Conservation (phyloP, 257 asterid genomes). For the Primulina eburnea region DNA sequence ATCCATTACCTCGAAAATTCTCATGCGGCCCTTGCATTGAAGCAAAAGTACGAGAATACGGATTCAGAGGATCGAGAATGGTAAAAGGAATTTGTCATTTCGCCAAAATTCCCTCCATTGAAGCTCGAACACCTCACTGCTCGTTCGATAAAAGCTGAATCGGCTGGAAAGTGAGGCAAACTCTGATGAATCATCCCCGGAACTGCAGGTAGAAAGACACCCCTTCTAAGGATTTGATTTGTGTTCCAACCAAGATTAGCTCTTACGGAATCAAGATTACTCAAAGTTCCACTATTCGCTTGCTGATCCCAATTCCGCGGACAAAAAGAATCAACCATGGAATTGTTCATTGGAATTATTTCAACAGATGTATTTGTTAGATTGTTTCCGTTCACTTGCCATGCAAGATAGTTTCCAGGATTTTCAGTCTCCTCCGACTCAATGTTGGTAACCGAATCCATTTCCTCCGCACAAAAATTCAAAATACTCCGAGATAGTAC, state of each 20-base stretch:
- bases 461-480: constrained; percentile 17
- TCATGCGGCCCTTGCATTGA: constrained; percentile 48
- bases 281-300: constrained; percentile 33
- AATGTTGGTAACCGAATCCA: constrained; percentile 40
- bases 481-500: too few species aligned
- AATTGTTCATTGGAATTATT: constrained; percentile 41
- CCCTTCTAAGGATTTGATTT: constrained; percentile 50
- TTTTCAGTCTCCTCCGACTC: constrained; percentile 48
- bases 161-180: constrained; percentile 73
- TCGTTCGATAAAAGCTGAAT: constrained; percentile 77
- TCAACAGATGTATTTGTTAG: constrained; percentile 43
- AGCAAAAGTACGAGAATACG: constrained; percentile 38
- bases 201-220: constrained; percentile 49
- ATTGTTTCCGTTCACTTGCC: constrained; percentile 56
- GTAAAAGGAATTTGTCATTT: constrained; percentile 49
- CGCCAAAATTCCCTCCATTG: constrained; percentile 68
- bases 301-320: constrained; percentile 64
- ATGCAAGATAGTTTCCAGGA: constrained; percentile 39
- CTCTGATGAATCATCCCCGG: constrained; percentile 58
- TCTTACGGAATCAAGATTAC: constrained; percentile 33
- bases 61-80: constrained; percentile 36
- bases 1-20: neutral
- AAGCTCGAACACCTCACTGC: constrained; percentile 91
- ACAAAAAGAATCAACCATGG: constrained; percentile 51
- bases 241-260: constrained; percentile 46